A percentile compares a stretch with the other conserved stretches of the same genome.
phyloP scores from a whole-genome alignment of 75 land plant genomes.

The Adiantum capillusveneris region DNA sequence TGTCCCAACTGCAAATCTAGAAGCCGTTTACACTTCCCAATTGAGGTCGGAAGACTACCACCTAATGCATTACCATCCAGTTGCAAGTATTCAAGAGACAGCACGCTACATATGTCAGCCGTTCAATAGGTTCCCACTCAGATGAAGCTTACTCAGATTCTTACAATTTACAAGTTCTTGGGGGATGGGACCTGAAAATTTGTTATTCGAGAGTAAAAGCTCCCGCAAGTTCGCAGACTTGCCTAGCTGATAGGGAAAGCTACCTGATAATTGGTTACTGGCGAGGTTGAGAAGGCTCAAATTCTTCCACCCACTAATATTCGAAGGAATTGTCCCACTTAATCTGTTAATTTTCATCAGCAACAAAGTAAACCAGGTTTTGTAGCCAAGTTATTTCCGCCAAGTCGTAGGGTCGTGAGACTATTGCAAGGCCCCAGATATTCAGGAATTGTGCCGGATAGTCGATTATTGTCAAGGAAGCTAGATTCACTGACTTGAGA shows the following conservation, averaged over 20 bases:
- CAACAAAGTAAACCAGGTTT: slow-evolving; percentile 71
- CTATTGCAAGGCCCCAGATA: slow-evolving; percentile 45
- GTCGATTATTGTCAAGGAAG: slow-evolving; percentile 42
- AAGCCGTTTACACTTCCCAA: slow-evolving; percentile 54
- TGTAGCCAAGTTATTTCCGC: slow-evolving; percentile 50
- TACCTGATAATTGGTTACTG: slow-evolving; percentile 49
- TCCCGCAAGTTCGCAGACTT: slow-evolving; percentile 48
- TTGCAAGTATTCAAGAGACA: slow-evolving; percentile 45
- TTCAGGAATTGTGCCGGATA: slow-evolving; percentile 52
- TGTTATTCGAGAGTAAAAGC: slow-evolving; percentile 52
- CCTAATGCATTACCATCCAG: slow-evolving; percentile 48
- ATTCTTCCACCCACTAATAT: slow-evolving; percentile 52
- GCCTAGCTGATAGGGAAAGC: slow-evolving; percentile 52
- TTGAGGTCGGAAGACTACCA: slow-evolving; percentile 53
- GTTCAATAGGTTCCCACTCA: slow-evolving; percentile 59
- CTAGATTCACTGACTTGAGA: slow-evolving; percentile 47
- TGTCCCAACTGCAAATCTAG: slow-evolving; percentile 60
- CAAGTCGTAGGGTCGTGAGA: slow-evolving; percentile 55
- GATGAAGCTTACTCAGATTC: slow-evolving; percentile 63
- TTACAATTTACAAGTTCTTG: slow-evolving; percentile 31
- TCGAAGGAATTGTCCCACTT: slow-evolving; percentile 46
- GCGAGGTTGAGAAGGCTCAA: slow-evolving; percentile 70
- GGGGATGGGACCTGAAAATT: slow-evolving; percentile 56
- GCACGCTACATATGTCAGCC: slow-evolving; percentile 45
- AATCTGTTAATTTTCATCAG: slow-evolving; percentile 48